Evolutionary conservation across 2,329 filamentous ascomycete genomes (phyloP).

Genomic region (Claviceps sp.): DNA sequence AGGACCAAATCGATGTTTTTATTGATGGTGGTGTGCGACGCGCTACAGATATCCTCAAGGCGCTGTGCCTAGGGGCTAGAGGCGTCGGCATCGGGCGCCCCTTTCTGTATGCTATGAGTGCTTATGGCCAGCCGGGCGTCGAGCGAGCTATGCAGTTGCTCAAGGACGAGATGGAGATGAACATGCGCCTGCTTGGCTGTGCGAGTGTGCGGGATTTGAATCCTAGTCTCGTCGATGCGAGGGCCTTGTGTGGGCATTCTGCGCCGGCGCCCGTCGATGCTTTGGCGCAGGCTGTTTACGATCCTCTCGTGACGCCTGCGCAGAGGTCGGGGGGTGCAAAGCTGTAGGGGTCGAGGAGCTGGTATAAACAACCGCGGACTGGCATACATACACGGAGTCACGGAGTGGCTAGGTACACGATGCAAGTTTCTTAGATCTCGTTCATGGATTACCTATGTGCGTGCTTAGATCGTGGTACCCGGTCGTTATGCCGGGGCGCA

Average conservation of each 20-base stretch:
- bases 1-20: conserved; percentile 72
- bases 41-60: conserved; percentile 91
- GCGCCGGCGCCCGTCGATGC: conserved; percentile 35
- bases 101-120: conserved; percentile 91
- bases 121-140: conserved; percentile 78
- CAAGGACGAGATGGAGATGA: conserved; percentile 98
- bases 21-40: conserved; percentile 84
- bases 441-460: no score
- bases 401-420: no score
- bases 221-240: conserved; percentile 65
- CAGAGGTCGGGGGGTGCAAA: conserved; percentile 35
- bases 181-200: conserved; percentile 87
- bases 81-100: conserved; percentile 90
- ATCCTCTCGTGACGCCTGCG: conserved; percentile 36
- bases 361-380: neutral
- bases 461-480: no score
- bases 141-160: conserved; percentile 85
- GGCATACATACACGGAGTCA: neutral
- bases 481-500: no score
- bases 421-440: no score
- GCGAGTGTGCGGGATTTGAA: conserved; percentile 63
- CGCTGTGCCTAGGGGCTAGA: conserved; percentile 78
- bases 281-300: conserved; percentile 36
- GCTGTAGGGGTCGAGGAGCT: conserved; percentile 15
- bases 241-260: conserved; percentile 47